Evolutionary conservation across 1,139 yeast genomes (phyloP), one percentile per base, ranked within the genome.

Genomic region (Arxiozyma slooffiae): DNA sequence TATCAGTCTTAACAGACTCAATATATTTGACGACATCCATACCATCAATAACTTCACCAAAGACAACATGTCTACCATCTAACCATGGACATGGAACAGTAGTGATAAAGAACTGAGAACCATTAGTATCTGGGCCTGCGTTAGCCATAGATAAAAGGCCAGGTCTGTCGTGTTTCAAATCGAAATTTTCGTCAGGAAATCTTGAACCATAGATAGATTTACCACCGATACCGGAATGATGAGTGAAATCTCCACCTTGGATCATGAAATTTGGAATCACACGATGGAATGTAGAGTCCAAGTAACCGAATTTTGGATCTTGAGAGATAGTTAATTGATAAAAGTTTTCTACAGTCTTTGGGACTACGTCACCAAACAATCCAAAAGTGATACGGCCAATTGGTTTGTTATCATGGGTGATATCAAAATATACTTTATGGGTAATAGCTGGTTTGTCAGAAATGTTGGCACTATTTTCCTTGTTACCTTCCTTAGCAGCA

Each of bases 111-210:
- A 85, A 85, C 69, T 85, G 94, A 38, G 88, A 81, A 30, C 92
- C 90, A 64, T 82, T 84, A 66, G 90, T 81, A 72, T 83, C 79
- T 62, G 79, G 81, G 54, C 92, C 94, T 51, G 86, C 79, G 67
- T 85, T 85, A 57, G 94, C 94, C 88, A 85, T 85, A 51, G 87
- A 79, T 60, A 85, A 71, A 66, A 83, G 76, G 58, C 90, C 92
- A 47, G 80, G 77, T 63, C 71, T 79, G 67, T 76, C 79, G 71
- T 84, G 92, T 59, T 71, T 79, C 61, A 81, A 60, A 53, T 68
- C 55, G 62, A 85, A 85, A 71, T 82, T 82, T 69, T 85, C 92
- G 67, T 85, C 94, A 41, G 76, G 76, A 60, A 82, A 79, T 60
- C 77, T 76, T 61, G 73, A 75, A 52, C 90, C 92, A 69, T 80